A percentile compares a stretch with the other conserved stretches of the same genome.
Conservation (phyloP, 441 rosid genomes). For the Hypseocharis bilobata region DNA sequence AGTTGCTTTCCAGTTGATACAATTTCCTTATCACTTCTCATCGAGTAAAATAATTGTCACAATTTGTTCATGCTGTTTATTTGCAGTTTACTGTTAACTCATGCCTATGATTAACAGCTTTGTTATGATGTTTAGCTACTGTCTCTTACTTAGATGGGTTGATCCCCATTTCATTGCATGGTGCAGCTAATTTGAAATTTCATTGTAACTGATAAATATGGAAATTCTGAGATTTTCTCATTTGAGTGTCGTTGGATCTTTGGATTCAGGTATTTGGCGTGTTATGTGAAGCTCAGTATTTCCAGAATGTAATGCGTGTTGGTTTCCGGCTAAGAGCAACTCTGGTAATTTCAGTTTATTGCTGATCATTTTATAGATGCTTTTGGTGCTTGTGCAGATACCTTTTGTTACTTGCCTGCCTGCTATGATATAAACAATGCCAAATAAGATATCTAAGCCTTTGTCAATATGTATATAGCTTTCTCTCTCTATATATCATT, state of each 20-base stretch:
- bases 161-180: too few species aligned
- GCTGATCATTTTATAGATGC: constrained; percentile 10
- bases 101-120: too few species aligned
- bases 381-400: not conserved
- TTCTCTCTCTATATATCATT: not conserved
- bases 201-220: not conserved
- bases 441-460: not conserved
- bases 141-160: too few species aligned
- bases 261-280: constrained; percentile 72
- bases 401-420: constrained; percentile 5
- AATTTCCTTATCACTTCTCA: too few species aligned
- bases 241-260: constrained; percentile 22
- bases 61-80: too few species aligned
- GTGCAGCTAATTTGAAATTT: too few species aligned
- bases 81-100: too few species aligned
- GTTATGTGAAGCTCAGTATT: constrained; percentile 89
- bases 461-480: not conserved
- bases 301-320: constrained; percentile 92
- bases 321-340: constrained; percentile 91
- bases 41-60: too few species aligned
- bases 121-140: too few species aligned
- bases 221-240: not conserved
- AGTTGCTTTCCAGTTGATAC: too few species aligned
- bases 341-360: constrained; percentile 49
- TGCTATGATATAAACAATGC: constrained; percentile 10